Percentiles rank a stretch among this genome's conserved stretches.
Conservation (phyloP, 2,329 filamentous ascomycete species). For the Simplicillium aogashimaense region DNA sequence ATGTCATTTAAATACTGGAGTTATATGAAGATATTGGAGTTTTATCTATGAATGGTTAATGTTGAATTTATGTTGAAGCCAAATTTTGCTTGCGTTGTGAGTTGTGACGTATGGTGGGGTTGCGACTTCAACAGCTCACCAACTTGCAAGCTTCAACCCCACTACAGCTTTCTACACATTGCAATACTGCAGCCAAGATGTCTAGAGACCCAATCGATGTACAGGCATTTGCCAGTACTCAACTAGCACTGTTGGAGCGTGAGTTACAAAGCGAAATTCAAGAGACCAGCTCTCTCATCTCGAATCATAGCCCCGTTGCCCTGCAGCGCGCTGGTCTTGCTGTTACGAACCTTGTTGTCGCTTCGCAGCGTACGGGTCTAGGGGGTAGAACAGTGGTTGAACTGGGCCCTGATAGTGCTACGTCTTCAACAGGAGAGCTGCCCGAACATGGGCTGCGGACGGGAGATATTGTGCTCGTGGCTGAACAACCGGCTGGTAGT, state of each 20-base stretch:
- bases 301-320: constrained; percentile 55
- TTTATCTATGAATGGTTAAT: too few species aligned
- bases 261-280: constrained; percentile 66
- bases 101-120: too few species aligned
- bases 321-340: constrained; percentile 73
- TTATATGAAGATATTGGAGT: too few species aligned
- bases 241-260: constrained; percentile 58
- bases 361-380: constrained; percentile 74
- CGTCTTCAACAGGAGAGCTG: constrained; percentile 42
- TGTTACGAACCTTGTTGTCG: constrained; percentile 63
- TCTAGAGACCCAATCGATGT: constrained; percentile 44
- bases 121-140: background rate
- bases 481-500: constrained; percentile 63
- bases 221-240: constrained; percentile 57
- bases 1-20: too few species aligned
- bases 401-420: constrained; percentile 63
- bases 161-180: background rate
- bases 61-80: too few species aligned
- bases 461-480: constrained; percentile 69
- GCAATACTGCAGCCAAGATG: constrained; percentile 7
- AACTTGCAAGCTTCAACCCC: background rate
- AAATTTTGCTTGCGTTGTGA: background rate
- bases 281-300: constrained; percentile 58
- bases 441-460: constrained; percentile 67
- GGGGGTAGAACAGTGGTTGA: constrained; percentile 88